Base-by-base conservation (phyloP, 2,329 filamentous ascomycete species). In the Sporothrix schenckii region DNA sequence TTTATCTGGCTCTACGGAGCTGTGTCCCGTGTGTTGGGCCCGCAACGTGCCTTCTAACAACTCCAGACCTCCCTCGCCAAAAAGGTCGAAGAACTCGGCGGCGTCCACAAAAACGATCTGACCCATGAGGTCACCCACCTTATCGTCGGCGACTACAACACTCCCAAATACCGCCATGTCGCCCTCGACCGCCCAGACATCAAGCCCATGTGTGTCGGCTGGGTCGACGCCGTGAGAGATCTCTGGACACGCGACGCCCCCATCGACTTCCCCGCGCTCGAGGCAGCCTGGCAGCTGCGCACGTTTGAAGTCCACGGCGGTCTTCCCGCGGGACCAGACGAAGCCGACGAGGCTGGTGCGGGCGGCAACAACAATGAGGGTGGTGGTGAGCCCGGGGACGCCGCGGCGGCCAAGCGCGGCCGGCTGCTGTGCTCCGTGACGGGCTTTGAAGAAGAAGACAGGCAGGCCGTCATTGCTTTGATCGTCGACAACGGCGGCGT, bases 41-140 rank as follows among this genome's bases (percentile, higher is more conserved):
- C 72, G 69, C 71, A 75, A 69, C 21, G 13, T 30, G 4, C 16
- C 27, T 9, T 7, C 30, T 34, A 21, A 21, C 7, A 16, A 5
- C 30, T n/a, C 30, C 61, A 72, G 68, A 69, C 69, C 30, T 70
- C 88, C 69, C 84, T 93, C 65, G 87, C 87, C 19, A 80, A 84
- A 65, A 87, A 89, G 72, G 91, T 92, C 21, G 80, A 84, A 73
- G 88, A 97, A 77, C 93, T 99, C 84, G 95, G 95, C 74, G 95
- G 94, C 66, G 80, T 87, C 72, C 92, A 97, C 84, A 93, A 92
- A 76, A 91, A 93, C 79, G 94, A 99, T 79, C 88, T 99, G 58
- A 98, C 94, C n/a, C 92, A 92, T 70, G 93, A 97, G 79, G 93
- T 97, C 63, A 98, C 95, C 5, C 95, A 99, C 82, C 88, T 99